These are phyloP conservation scores for Aaosphaeria arxii DNA, from an alignment of 2,329 filamentous ascomycete genomes.

Conservation along the genomic window DNA sequence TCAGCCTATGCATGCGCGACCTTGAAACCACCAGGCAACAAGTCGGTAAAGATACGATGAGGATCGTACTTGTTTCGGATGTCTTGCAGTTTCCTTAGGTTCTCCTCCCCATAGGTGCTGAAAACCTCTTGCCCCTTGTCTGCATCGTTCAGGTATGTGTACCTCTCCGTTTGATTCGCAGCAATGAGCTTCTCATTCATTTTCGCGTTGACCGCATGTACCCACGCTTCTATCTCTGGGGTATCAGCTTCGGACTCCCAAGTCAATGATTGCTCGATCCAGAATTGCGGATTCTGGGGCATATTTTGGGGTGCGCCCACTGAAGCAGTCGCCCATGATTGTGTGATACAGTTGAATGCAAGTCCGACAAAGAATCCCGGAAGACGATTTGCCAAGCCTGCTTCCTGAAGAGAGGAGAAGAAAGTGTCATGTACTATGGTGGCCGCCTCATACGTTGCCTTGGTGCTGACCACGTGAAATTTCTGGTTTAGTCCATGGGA, in stretches of 20 bases:
- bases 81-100: constrained; percentile 25
- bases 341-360: constrained; percentile 14
- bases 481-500: constrained; percentile 12
- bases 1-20: constrained; percentile 2
- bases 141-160: constrained; percentile 17
- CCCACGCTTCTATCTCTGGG: constrained; percentile 17
- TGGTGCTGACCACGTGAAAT: constrained; percentile 13
- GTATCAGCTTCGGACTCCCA: constrained; percentile 11
- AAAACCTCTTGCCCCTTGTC: constrained; percentile 40
- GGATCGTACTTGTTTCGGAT: constrained; percentile 41
- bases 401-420: constrained; percentile 5
- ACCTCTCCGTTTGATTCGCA: constrained; percentile 36
- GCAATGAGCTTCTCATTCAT: constrained; percentile 46
- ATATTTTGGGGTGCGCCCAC: constrained; percentile 9
- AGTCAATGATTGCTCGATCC: constrained; percentile 14
- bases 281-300: constrained; percentile 8
- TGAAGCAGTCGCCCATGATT: constrained; percentile 7
- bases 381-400: constrained; percentile 8
- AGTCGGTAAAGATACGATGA: constrained; percentile 34
- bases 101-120: constrained; percentile 38
- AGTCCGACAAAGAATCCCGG: constrained; percentile 13
- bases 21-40: constrained; percentile 44
- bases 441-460: constrained; percentile 8
- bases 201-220: constrained; percentile 48
- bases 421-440: constrained; percentile 16